Conservation (phyloP, 1,284 basidiomycete genomes). For the Cryptococcus sp. region DNA sequence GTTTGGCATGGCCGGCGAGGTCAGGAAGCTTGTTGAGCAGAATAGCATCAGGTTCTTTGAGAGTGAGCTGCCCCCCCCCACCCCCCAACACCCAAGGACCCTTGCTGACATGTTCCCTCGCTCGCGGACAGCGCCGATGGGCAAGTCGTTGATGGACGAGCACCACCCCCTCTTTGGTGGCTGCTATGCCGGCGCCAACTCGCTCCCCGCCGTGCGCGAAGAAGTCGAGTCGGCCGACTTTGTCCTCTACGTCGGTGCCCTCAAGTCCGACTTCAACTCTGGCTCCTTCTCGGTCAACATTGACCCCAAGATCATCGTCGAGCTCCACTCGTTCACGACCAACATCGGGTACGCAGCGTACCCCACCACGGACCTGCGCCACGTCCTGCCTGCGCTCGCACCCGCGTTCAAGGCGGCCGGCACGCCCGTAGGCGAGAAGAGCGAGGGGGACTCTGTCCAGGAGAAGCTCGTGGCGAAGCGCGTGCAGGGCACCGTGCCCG, state of each 20-base stretch:
- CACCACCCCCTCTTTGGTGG: constrained; percentile 81
- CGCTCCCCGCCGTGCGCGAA: constrained; percentile 66
- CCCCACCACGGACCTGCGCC: constrained; percentile 53
- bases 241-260: constrained; percentile 73
- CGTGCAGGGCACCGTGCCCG: constrained; percentile 26
- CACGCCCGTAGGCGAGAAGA: constrained; percentile 20
- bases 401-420: constrained; percentile 41
- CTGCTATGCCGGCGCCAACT: constrained; percentile 76
- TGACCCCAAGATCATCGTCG: constrained; percentile 58
- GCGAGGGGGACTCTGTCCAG: constrained; percentile 25
- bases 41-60: constrained; percentile 72
- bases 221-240: constrained; percentile 79
- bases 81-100: not conserved
- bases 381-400: constrained; percentile 50
- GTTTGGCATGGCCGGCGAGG: constrained; percentile 67
- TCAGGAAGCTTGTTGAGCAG: constrained; percentile 64
- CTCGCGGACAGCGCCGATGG: constrained; percentile 86
- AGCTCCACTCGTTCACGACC: constrained; percentile 81
- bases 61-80: constrained; percentile 26
- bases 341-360: constrained; percentile 57
- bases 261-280: constrained; percentile 74
- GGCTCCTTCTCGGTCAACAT: constrained; percentile 54
- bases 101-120: constrained; percentile 5
- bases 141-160: constrained; percentile 78
- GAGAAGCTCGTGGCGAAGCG: constrained; percentile 33